Evolutionary conservation across 2,329 filamentous ascomycete genomes (phyloP), one percentile per base, ranked within the genome.

Genomic region (Alternaria arbusti): DNA sequence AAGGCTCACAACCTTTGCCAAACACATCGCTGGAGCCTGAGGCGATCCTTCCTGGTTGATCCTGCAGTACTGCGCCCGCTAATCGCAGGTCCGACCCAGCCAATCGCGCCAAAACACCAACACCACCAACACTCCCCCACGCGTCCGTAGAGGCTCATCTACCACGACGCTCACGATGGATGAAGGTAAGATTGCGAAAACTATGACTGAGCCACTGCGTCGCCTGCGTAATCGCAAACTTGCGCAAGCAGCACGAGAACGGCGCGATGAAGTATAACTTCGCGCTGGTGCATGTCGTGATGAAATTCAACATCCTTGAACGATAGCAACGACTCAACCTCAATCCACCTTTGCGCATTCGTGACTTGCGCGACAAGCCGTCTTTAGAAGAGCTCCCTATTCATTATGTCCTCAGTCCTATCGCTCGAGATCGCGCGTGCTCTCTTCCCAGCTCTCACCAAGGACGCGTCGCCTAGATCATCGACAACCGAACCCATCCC

Each of bases 141-240:
- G 36, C 25, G n/a, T 55, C 49, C 5, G 13, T 7, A 22, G 10
- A 22, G 32, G 20, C 49, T 23, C 28, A 15, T 32, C 47, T 32
- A 32, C 12, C 20, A 13, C 26, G 26, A 51, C 25, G 22, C 17
- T 23, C 15, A 22, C 22, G 13, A 23, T 49, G 25, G 26, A 23
- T n/a, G 6, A 7, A 26, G 15, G 25, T 13, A 10, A 30, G 46
- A 15, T 8, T 30, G 46, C 45, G 36, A 11, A 54, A 36, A 23
- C 25, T 11, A 5, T 13, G 30, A 45, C 59, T 63, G 40, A 57
- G 63, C 59, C 59, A 56, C 55, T 11, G 45, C 43, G 7, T 32
- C 22, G 22, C 43, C 15, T 40, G 23, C 28, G 28, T 30, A 30
- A 30, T 28, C 17, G n/a, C 26, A 30, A 50, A 22, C 47, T 11